Evolutionary conservation across 495 filamentous ascomycete species (phyloP).

Genomic region (Annulohypoxylon bovei): DNA sequence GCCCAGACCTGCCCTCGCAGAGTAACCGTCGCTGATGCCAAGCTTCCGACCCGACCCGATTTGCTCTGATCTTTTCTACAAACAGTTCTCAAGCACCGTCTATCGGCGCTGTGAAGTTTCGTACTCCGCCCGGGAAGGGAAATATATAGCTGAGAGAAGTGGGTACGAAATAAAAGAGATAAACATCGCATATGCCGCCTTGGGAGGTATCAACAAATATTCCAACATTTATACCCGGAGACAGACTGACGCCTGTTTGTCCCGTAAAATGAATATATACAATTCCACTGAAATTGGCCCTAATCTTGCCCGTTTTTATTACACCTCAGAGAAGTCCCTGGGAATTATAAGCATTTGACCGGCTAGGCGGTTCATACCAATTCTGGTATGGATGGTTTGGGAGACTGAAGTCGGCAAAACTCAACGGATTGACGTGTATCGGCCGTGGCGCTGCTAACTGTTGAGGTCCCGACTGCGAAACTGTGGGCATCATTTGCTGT

Average conservation of each 20-base stretch:
- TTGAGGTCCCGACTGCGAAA: slow-evolving; percentile 30
- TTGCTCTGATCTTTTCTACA: slow-evolving; percentile 30
- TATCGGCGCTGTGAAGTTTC: slow-evolving; percentile 17
- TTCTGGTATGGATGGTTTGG: slow-evolving; percentile 81
- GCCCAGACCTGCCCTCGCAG: slow-evolving; percentile 24
- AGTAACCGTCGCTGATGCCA: slow-evolving; percentile 38
- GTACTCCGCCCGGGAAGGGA: slow-evolving; percentile 15
- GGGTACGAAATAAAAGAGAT: slow-evolving; percentile 6
- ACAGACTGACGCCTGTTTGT: neutral
- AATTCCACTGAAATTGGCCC: neutral
- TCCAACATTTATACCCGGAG: neutral
- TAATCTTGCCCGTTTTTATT: neutral
- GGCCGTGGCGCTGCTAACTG: slow-evolving; percentile 49
- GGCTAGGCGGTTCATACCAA: slow-evolving; percentile 64
- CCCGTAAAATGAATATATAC: slow-evolving; percentile 15
- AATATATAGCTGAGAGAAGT: slow-evolving; percentile 8
- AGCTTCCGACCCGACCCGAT: slow-evolving; percentile 36
- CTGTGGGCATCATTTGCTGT: slow-evolving; percentile 43
- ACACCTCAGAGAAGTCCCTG: slow-evolving; percentile 37
- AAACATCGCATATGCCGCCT: slow-evolving; percentile 25
- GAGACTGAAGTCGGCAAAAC: slow-evolving; percentile 75
- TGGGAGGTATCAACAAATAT: slow-evolving; percentile 22
- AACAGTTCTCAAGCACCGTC: slow-evolving; percentile 19
- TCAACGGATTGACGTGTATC: slow-evolving; percentile 68
- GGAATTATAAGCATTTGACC: slow-evolving; percentile 40